A percentile compares a stretch with the other conserved stretches of the same genome.
Conservation (phyloP, 2,329 filamentous ascomycete species). For the Alternaria solani region DNA sequence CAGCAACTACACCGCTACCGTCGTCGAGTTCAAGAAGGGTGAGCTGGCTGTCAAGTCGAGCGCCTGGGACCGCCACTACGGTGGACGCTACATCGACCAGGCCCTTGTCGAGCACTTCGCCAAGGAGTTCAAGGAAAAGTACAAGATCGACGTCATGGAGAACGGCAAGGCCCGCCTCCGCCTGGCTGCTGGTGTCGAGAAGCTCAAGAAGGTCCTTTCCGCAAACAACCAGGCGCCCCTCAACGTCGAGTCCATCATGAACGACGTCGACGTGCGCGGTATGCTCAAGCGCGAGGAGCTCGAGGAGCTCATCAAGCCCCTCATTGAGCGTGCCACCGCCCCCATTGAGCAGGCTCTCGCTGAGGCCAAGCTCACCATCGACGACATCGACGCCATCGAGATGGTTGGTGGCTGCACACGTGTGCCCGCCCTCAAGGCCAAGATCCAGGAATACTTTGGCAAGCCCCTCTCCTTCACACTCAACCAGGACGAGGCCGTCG, state of each 20-base stretch:
- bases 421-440: conserved; percentile 90
- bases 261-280: conserved; percentile 88
- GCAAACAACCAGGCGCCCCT: conserved; percentile 91
- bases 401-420: conserved; percentile 94
- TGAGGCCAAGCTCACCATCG: conserved; percentile 88
- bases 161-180: conserved; percentile 91
- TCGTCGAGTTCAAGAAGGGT: conserved; percentile 97
- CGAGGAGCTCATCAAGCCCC: conserved; percentile 85
- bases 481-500: conserved; percentile 97
- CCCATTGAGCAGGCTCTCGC: conserved; percentile 91
- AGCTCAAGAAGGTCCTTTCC: conserved; percentile 97
- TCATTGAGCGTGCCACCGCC: conserved; percentile 74
- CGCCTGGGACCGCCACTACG: conserved; percentile 93
- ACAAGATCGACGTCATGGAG: conserved; percentile 92
- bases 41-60: conserved; percentile 94
- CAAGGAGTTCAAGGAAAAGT: conserved; percentile 96
- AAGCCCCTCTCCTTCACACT: conserved; percentile 94
- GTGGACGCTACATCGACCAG: conserved; percentile 96
- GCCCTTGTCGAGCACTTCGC: conserved; percentile 93
- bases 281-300: conserved; percentile 95
- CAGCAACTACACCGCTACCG: conserved; percentile 92
- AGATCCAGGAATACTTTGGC: conserved; percentile 86
- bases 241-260: conserved; percentile 98
- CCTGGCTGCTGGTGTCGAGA: conserved; percentile 88
- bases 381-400: conserved; percentile 93